Conservation (phyloP, 2,329 filamentous ascomycete species). For the Paraphoma chrysanthemicola region DNA sequence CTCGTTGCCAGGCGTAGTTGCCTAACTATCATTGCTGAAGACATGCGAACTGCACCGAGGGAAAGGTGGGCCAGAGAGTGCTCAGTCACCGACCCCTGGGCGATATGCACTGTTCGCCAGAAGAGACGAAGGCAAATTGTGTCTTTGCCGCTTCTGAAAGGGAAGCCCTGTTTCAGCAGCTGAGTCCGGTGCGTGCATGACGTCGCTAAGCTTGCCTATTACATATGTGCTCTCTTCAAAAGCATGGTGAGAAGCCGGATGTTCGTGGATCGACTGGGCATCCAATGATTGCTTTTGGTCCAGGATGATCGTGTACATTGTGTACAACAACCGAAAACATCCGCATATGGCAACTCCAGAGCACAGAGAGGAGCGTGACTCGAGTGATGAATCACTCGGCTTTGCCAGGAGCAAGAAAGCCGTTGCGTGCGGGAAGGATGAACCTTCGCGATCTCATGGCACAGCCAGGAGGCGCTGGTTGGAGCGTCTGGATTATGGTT, state of each 20-base stretch:
- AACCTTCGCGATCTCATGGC: constrained; percentile 2
- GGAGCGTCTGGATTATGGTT: neutral
- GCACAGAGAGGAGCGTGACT: neutral
- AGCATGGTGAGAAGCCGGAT: neutral
- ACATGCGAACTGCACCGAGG: too few species aligned
- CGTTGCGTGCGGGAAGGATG: neutral
- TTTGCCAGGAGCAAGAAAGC: neutral
- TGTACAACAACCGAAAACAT: neutral
- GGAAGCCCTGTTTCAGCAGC: neutral
- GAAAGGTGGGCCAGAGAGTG: too few species aligned
- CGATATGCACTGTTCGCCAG: neutral
- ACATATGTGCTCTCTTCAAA: neutral
- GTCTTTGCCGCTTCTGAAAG: neutral
- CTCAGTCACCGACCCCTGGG: neutral
- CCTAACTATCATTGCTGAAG: too few species aligned
- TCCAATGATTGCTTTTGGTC: neutral
- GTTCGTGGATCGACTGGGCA: neutral
- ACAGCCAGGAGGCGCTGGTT: neutral
- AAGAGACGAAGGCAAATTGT: neutral
- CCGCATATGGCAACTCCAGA: neutral
- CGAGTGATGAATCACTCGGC: neutral
- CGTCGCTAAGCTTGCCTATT: neutral
- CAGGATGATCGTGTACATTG: neutral
- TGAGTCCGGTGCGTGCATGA: neutral
- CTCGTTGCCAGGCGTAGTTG: neutral